Evolutionary conservation across 164 flowering plant genomes (phyloP).

Genomic region (Malania oleifera): DNA sequence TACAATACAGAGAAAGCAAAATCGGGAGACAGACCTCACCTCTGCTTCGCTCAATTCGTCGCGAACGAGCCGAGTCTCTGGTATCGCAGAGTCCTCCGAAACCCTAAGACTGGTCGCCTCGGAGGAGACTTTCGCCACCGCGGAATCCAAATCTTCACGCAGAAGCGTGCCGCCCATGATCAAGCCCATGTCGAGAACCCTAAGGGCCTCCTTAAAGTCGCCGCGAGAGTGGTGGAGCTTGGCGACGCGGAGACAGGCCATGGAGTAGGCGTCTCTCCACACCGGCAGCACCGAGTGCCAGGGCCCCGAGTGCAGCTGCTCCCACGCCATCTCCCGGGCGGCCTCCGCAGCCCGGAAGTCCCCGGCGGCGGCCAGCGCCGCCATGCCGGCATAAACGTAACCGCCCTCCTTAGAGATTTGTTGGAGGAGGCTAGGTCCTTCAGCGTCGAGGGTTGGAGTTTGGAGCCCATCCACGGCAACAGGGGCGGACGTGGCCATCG

Average conservation of each 20-base stretch:
- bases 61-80: conserved; percentile 8
- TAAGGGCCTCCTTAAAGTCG: conserved; percentile 57
- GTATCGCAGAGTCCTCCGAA: conserved; percentile 1
- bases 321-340: conserved; percentile 96
- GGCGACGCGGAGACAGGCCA: conserved; percentile 83
- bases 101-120: conserved; percentile 11
- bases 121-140: conserved; percentile 26
- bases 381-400: conserved; percentile 66
- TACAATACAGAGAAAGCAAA: neutral
- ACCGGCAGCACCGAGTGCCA: conserved; percentile 86
- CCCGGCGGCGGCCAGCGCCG: conserved; percentile 47
- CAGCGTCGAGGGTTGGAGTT: conserved; percentile 54
- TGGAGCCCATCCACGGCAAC: conserved; percentile 21
- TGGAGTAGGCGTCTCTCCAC: conserved; percentile 93
- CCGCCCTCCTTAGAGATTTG: conserved; percentile 66
- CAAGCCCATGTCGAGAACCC: conserved; percentile 77
- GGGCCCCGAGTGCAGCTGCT: conserved; percentile 96
- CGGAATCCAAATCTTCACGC: conserved; percentile 50
- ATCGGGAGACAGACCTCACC: conserved; percentile 38
- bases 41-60: conserved; percentile 23
- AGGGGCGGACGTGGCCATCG: conserved; percentile 14
- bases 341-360: conserved; percentile 83
- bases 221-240: conserved; percentile 32
- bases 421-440: conserved; percentile 45
- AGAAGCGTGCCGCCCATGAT: conserved; percentile 85